Percentiles rank a stretch among this genome's conserved stretches.
Evolutionary conservation across 148 eudicot species (phyloP).

Genomic region (Chenopodium album): DNA sequence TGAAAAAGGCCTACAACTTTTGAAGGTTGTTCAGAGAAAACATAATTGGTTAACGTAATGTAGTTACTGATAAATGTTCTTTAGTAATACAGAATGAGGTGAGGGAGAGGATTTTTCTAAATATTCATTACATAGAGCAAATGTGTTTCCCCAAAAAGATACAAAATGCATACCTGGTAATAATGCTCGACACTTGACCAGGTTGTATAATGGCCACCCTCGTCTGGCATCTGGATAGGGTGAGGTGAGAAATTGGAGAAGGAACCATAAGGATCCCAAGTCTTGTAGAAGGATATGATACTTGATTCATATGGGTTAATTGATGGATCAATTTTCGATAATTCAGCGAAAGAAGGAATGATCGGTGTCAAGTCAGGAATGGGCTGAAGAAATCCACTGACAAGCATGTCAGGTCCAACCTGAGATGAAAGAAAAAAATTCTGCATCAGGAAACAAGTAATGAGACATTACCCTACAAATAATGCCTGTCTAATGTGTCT

Average conservation of each 20-base stretch:
- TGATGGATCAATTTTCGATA: slow-evolving; percentile 78
- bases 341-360: slow-evolving; percentile 81
- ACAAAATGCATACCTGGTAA: slow-evolving; percentile 66
- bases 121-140: neutral
- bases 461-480: neutral
- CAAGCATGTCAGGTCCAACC: slow-evolving; percentile 97
- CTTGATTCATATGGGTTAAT: slow-evolving; percentile 69
- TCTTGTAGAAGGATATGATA: slow-evolving; percentile 78
- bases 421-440: slow-evolving; percentile 31
- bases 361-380: slow-evolving; percentile 80
- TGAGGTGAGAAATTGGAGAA: slow-evolving; percentile 95
- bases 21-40: no score
- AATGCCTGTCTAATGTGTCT: neutral
- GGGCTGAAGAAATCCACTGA: slow-evolving; percentile 94
- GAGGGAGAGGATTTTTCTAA: neutral
- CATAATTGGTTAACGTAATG: no score
- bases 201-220: slow-evolving; percentile 51
- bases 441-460: neutral
- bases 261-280: slow-evolving; percentile 98
- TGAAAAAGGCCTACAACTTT: no score
- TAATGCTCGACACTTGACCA: slow-evolving; percentile 98
- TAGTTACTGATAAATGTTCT: no score
- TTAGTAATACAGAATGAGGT: no score
- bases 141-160: neutral
- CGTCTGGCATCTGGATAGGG: slow-evolving; percentile 72